Evolutionary conservation across 495 filamentous ascomycete species (phyloP), one percentile per base, ranked within the genome.

Genomic region (Penicillium canariense): DNA sequence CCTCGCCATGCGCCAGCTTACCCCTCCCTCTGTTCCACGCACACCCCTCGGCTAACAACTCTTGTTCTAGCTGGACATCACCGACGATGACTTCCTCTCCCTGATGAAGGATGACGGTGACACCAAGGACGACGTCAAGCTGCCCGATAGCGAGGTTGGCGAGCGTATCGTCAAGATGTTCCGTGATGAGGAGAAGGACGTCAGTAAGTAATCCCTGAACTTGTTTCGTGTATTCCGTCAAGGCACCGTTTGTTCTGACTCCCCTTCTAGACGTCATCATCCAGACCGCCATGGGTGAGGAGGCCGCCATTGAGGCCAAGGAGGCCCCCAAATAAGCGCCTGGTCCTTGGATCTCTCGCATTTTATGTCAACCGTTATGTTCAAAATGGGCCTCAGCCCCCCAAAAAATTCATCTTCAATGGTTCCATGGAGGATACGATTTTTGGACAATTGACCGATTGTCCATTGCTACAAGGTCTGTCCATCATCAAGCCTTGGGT

Each of bases 241-340:
- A 7, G 8, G 25, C 18, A 18, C 5, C 14, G 7, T 8, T 28
- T 31, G n/a, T 18, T 36, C 55, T 67, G 38, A 62, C 48, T 12
- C 58, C 39, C 15, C 6, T 12, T 48, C 6, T 60, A 96, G 92
- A 90, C 70, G 83, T 97, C 67, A 88, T 90, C 62, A 81, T 99
- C 74, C 87, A 93, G 69, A 87, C 88, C 56, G 85, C 94, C 70
- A 99, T 99, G 94, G 87, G 88, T 63, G 92, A 97, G 75, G 90
- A 97, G 83, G 81, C 82, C 59, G 89, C 85, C 61, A 89, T 96
- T 68, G 91, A 96, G 70, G 87, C 86, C 77, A 96, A 98, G 84
- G 93, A 97, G 77, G 87, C 88, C 68, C 87, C 66, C 68, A 62
- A 68, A 68, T 66, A 70, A 77, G 66, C 55, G 62, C 58, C 51